These are phyloP conservation scores for Xylaria sp. DNA, from an alignment of 2,329 filamentous ascomycete genomes.

Conservation along the genomic window DNA sequence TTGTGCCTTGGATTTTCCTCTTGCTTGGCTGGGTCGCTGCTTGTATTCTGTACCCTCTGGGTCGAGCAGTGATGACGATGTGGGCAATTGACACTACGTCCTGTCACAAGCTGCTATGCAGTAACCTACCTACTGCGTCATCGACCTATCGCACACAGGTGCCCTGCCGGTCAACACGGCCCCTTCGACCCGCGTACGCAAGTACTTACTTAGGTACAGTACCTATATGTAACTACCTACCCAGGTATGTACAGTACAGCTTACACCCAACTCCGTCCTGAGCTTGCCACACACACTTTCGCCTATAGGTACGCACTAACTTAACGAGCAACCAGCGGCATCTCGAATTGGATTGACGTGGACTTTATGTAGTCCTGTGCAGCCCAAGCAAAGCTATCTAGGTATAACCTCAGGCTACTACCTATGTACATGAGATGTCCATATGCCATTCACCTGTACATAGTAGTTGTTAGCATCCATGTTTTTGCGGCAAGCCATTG, in stretches of 20 bases:
- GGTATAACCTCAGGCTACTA: not conserved
- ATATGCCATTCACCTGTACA: no score
- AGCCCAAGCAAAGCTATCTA: not conserved
- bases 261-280: not conserved
- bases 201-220: not conserved
- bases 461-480: not conserved
- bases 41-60: constrained; percentile 12
- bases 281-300: not conserved
- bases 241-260: no score
- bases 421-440: no score
- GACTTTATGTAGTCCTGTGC: not conserved
- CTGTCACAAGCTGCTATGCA: constrained; percentile 15
- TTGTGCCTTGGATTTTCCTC: constrained; percentile 26
- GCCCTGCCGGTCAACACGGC: constrained; percentile 25
- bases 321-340: not conserved
- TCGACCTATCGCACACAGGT: constrained; percentile 24
- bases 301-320: no score
- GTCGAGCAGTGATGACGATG: constrained; percentile 36
- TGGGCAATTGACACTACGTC: constrained; percentile 22
- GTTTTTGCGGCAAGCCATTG: not conserved
- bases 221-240: no score
- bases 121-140: constrained; percentile 31
- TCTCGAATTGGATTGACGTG: not conserved
- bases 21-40: constrained; percentile 34
- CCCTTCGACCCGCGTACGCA: not conserved